These are phyloP conservation scores for Solanum boliviense DNA, from an alignment of 257 asterid genomes.

Conservation along the genomic window DNA sequence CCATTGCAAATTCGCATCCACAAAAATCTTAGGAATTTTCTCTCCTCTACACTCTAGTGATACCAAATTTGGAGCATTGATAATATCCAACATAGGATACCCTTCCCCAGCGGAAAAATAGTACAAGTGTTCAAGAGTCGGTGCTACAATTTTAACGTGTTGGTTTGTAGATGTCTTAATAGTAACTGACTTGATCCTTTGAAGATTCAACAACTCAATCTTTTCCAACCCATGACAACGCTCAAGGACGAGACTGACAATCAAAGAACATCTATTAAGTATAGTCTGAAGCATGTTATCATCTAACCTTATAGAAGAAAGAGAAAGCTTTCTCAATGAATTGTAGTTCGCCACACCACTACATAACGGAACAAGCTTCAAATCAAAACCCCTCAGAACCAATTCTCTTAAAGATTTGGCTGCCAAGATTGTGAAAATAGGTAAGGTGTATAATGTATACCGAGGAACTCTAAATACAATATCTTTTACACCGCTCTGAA, in stretches of 20 bases:
- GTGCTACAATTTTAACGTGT: neutral
- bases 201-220: neutral
- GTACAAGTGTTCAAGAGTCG: neutral
- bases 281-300: neutral
- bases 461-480: neutral
- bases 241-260: neutral
- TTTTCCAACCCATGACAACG: neutral
- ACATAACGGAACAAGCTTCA: neutral
- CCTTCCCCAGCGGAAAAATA: neutral
- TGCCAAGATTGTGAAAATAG: too few relatives aligned
- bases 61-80: neutral
- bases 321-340: neutral
- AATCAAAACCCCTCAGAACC: neutral
- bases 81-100: neutral
- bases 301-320: neutral
- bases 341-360: too few relatives aligned
- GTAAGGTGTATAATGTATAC: neutral
- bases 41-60: neutral
- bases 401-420: neutral
- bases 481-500: neutral
- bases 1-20: neutral
- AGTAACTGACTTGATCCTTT: neutral
- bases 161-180: neutral
- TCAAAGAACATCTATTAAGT: neutral
- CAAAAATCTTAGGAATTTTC: neutral